These are phyloP conservation scores for Aegilops sharonensis DNA, from an alignment of 176 grass and related monocot genomes.

Conservation along the genomic window DNA sequence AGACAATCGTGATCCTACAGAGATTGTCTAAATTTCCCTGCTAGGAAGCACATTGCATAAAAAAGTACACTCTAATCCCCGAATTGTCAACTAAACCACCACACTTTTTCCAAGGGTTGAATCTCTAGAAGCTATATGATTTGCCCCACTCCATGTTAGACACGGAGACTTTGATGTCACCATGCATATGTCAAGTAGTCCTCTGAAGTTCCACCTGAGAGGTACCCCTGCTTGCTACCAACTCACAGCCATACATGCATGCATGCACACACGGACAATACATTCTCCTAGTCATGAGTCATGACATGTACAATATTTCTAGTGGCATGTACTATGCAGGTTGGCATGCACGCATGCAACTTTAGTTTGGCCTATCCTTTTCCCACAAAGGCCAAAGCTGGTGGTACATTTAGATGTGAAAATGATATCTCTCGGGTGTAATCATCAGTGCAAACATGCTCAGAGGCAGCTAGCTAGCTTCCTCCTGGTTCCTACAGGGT, in stretches of 20 bases:
- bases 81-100: background rate
- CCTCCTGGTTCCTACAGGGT: constrained; percentile 8
- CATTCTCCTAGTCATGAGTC: too few relatives aligned
- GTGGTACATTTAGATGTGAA: constrained; percentile 10
- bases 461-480: background rate
- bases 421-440: constrained; percentile 11
- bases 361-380: constrained; percentile 25
- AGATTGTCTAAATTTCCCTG: too few relatives aligned
- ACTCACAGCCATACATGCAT: constrained; percentile 18
- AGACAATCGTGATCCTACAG: too few relatives aligned
- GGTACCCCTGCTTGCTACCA: constrained; percentile 39
- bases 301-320: background rate
- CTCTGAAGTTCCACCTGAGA: constrained; percentile 32
- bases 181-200: constrained; percentile 19
- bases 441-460: constrained; percentile 13
- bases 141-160: background rate
- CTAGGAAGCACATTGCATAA: too few relatives aligned
- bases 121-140: constrained; percentile 11
- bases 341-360: constrained; percentile 17
- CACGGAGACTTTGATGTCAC: constrained; percentile 24
- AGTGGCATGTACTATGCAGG: constrained; percentile 2
- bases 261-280: too few relatives aligned
- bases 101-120: background rate
- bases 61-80: too few relatives aligned
- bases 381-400: constrained; percentile 10